Conservation (phyloP, 1,284 basidiomycete species). For the Amylostereum areolatum region DNA sequence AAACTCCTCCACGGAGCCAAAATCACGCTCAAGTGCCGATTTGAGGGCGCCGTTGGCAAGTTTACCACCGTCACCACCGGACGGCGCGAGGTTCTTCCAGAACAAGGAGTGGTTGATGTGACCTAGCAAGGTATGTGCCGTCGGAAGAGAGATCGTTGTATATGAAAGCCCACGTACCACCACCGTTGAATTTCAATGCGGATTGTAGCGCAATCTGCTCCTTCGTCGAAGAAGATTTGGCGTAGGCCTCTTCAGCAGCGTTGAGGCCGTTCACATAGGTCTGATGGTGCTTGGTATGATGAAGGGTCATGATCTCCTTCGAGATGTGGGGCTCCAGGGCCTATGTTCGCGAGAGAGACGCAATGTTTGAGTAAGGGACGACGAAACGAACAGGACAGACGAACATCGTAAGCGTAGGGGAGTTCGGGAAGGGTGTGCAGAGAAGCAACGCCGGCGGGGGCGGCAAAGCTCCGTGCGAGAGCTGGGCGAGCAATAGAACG, state of each 20-base stretch:
- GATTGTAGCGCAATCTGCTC: conserved; percentile 75
- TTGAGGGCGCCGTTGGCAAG: conserved; percentile 64
- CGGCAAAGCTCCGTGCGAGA: conserved; percentile 16
- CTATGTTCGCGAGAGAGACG: conserved; percentile 9
- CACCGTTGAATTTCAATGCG: conserved; percentile 69
- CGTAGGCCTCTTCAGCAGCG: conserved; percentile 69
- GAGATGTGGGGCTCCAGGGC: conserved; percentile 85
- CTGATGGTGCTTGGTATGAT: conserved; percentile 87
- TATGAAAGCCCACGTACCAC: conserved; percentile 32
- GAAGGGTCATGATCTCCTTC: conserved; percentile 76
- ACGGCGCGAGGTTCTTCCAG: conserved; percentile 84
- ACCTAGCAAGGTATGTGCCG: conserved; percentile 30
- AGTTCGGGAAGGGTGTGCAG: conserved; percentile 7
- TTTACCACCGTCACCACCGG: conserved; percentile 51
- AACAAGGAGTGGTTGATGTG: conserved; percentile 92
- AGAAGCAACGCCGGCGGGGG: conserved; percentile 1
- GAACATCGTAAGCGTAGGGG: conserved; percentile 68
- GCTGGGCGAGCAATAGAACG: conserved; percentile 34
- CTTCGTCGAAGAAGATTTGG: conserved; percentile 58
- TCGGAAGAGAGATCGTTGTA: conserved; percentile 1
- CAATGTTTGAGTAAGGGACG: background rate
- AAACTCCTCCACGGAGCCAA: conserved; percentile 73
- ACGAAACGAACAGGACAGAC: conserved; percentile 4
- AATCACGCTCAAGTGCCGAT: conserved; percentile 57
- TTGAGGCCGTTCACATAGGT: conserved; percentile 74